Evolutionary conservation across 305 asterid species (phyloP).

Genomic region (Fraxinus xanthoxyloides): DNA sequence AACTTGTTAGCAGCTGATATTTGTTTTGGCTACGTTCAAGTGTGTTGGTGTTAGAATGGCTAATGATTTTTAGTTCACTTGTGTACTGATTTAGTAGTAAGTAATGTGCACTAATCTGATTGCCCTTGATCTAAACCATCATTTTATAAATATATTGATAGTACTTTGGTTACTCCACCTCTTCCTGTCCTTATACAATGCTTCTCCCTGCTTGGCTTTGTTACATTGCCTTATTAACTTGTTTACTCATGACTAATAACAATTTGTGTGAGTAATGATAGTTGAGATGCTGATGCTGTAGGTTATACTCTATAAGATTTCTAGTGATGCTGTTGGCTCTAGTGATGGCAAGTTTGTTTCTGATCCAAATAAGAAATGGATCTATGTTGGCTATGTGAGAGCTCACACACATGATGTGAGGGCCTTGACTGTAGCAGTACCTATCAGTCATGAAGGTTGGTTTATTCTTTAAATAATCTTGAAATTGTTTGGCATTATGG

Average conservation of each 20-base stretch:
- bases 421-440: conserved; percentile 88
- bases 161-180: conserved; percentile 4
- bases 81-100: neutral
- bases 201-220: neutral
- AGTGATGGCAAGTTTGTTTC: conserved; percentile 31
- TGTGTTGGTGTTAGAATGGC: neutral
- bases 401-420: conserved; percentile 92
- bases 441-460: conserved; percentile 80
- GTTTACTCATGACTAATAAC: neutral
- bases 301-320: conserved; percentile 82
- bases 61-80: neutral
- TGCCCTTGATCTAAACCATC: neutral
- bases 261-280: conserved; percentile 6
- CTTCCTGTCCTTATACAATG: neutral
- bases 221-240: neutral
- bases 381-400: conserved; percentile 66
- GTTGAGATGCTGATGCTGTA: conserved; percentile 24
- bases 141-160: conserved; percentile 1
- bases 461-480: conserved; percentile 10
- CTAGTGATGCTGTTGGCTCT: conserved; percentile 49
- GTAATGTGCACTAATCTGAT: neutral
- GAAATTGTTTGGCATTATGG: neutral
- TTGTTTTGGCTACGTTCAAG: neutral
- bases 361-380: conserved; percentile 65
- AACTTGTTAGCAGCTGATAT: neutral